Base-by-base conservation (phyloP, 208 protist species). In the Leishmania mexicana region DNA sequence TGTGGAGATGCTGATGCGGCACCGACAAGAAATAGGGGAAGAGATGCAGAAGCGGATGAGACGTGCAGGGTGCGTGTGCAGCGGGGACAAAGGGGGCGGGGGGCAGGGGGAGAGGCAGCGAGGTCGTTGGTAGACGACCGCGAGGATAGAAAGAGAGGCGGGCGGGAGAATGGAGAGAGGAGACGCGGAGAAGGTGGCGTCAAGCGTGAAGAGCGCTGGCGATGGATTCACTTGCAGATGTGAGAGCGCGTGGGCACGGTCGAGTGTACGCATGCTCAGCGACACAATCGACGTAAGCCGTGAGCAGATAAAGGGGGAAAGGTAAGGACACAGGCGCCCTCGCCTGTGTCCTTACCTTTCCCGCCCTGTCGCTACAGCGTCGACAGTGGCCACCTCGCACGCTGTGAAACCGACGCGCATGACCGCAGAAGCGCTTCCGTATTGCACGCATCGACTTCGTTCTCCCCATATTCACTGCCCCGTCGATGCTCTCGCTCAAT, bases 241-340 rank as follows among this genome's bases (percentile, higher is more conserved):
- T 72, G 49, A 31, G 80, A 11, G 57, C 51, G 47, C 19, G 60
- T 70, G 38, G 2, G 31, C 60, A 40, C 57, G 13, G 49, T 1
- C 35, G 42, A 31, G 67, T 45, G 19, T 47, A 72, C 40, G 40
- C 67, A 28, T 15, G 67, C n/a, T 45, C 10, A 6, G 31, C 40
- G n/a, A 31, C 54, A 24, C 35, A 81, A 45, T 60, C 28, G 35
- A 65, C 42, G 49, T 49, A 76, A 58, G 28, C 79, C 73, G 81
- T n/a, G 80, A 83, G 38, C 58, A 85, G 49, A 87, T 60, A 73
- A 76, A 84, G 75, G 76, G n/a, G 60, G 60, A 38, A 73, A 60
- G 58, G 45, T 1, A 28, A 57, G 38, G n/a, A 64, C 4, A 53
- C 5, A 64, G 7, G 71, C n/a, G 57, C n/a, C 4, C 54, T 28